Conservation (phyloP, 352 stramenopile species). For the Phytopythium kandeliae region DNA sequence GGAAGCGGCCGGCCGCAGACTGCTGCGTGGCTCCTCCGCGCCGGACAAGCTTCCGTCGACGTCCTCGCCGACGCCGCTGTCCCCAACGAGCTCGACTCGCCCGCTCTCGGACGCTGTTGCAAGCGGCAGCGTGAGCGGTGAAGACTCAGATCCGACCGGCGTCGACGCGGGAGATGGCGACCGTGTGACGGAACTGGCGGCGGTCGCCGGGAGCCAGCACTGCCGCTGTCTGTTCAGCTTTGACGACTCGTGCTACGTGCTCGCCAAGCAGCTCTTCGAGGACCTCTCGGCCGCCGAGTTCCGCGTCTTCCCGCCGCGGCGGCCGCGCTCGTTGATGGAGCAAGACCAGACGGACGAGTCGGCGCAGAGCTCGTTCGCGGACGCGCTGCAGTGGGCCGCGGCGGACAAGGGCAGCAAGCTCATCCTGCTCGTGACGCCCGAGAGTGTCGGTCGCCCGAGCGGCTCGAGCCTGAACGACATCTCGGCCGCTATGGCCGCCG, state of each 20-base stretch:
- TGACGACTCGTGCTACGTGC: constrained; percentile 48
- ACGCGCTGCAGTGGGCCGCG: constrained; percentile 55
- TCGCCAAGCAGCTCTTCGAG: constrained; percentile 43
- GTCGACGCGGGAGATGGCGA: too few relatives aligned
- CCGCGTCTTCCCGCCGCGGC: constrained; percentile 26
- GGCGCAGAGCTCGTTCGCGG: constrained; percentile 8
- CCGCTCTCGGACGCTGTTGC: not conserved
- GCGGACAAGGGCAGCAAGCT: constrained; percentile 58
- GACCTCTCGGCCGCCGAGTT: constrained; percentile 47
- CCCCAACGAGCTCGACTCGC: not conserved
- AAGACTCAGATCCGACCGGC: not conserved
- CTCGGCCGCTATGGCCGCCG: constrained; percentile 57
- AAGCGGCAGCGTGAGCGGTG: not conserved
- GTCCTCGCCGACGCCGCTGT: not conserved
- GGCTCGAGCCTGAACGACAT: constrained; percentile 73
- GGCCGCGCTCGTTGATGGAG: not conserved
- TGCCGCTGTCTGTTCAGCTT: constrained; percentile 67
- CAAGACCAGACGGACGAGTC: constrained; percentile 20
- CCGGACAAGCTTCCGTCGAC: constrained; percentile 2
- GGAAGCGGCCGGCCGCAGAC: not conserved
- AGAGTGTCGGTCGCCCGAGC: constrained; percentile 58
- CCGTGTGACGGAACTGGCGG: too few relatives aligned
- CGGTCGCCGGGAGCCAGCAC: not conserved
- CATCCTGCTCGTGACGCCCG: constrained; percentile 60
- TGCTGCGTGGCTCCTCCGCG: not conserved